Evolutionary conservation across 2,329 filamentous ascomycete species (phyloP), one percentile per base, ranked within the genome.

Genomic region (Xylariaceae sp.): DNA sequence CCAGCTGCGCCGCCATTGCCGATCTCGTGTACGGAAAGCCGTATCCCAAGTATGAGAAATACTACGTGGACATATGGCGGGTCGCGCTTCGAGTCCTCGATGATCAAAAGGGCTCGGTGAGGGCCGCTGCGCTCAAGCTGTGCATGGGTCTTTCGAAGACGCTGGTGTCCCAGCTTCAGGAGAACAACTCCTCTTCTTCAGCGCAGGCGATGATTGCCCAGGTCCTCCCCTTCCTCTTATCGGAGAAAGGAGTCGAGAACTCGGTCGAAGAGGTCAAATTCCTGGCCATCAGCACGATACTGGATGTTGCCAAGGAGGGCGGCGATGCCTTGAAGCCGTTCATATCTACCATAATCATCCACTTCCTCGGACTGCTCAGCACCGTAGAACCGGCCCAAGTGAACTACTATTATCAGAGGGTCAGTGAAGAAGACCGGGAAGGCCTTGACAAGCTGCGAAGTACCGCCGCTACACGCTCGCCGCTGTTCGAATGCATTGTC

Each of bases 71-170:
- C 14, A 88, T 97, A 34, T 96, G 92, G 83, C 77, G 76, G 9
- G 78, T 84, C 18, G 84, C 88, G 1, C 84, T 97, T 61, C 94
- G 88, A 55, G 88, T 98, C 0, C 70, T 97, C 5, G 92, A 98
- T 60, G 92, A 98, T 60, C 94, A 97, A 61, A 98, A 98, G 60
- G 84, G 83, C 6, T 88, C 84, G 1, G 92, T 98, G 4, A 77
- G 92, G 36, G 72, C 76, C 24, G 85, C 88, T 1, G 92, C 92
- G 1, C 73, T 88, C 31, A 81, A 81, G 43, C 73, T 98, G 4
- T 94, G 89, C 54, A 82, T 89, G 59, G 79, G 81, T 0, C 71
- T 98, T 24, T 94, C 88, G 1, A 88, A 86, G 36, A 85, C 86
- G 12, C 74, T 97, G 11, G 87, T 94, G 3, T 81, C 88, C 18